Conservation (phyloP, 805 yeast genomes). For the Lachancea mirantina region DNA sequence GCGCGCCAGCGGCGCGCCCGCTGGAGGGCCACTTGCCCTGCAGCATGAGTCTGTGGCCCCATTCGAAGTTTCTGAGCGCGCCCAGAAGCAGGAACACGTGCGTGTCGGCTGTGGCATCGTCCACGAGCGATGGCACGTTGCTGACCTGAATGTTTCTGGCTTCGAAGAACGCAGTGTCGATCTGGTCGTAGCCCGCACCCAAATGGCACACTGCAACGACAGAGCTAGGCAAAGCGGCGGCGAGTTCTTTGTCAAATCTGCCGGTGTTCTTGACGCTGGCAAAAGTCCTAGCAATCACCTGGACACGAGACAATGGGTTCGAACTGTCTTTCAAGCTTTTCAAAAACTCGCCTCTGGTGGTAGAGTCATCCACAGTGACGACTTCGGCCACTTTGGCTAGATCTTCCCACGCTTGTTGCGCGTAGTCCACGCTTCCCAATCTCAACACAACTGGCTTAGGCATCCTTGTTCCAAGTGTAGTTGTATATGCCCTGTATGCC, state of each 20-base stretch:
- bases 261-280: slow-evolving; percentile 49
- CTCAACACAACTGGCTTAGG: slow-evolving; percentile 54
- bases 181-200: slow-evolving; percentile 76
- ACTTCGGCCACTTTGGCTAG: slow-evolving; percentile 42
- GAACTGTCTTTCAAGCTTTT: slow-evolving; percentile 26
- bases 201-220: slow-evolving; percentile 50
- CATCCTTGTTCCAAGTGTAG: no score
- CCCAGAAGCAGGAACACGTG: slow-evolving; percentile 57
- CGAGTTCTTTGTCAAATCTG: slow-evolving; percentile 55
- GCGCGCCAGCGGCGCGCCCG: slow-evolving; percentile 51
- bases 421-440: slow-evolving; percentile 54
- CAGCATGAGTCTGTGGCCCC: slow-evolving; percentile 46
- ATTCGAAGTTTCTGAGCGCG: slow-evolving; percentile 60
- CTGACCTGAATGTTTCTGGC: slow-evolving; percentile 54
- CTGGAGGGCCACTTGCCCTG: slow-evolving; percentile 55
- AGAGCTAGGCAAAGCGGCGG: slow-evolving; percentile 45
- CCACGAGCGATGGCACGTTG: slow-evolving; percentile 60
- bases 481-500: no score
- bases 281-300: slow-evolving; percentile 46
- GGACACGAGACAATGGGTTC: slow-evolving; percentile 28
- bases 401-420: slow-evolving; percentile 60
- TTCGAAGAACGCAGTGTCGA: slow-evolving; percentile 49
- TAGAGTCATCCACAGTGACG: slow-evolving; percentile 36
- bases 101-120: slow-evolving; percentile 65
- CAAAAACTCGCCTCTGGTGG: slow-evolving; percentile 33